phyloP scores from a whole-genome alignment of 2,329 filamentous ascomycete species.

The Neofusicoccum ribis region DNA sequence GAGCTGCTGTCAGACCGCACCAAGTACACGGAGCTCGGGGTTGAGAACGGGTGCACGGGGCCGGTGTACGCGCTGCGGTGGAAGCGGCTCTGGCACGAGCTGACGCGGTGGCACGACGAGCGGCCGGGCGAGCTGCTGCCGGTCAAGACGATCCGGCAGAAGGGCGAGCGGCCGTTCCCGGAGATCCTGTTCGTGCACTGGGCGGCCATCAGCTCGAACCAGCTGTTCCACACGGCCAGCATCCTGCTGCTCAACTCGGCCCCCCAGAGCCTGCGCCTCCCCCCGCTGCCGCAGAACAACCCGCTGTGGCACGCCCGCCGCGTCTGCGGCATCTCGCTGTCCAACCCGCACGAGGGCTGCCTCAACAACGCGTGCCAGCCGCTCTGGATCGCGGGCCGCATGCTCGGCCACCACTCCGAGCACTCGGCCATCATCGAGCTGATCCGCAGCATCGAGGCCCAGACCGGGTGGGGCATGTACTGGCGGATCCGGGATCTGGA shows the following conservation, averaged over 20 bases:
- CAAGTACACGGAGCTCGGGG: conserved; percentile 50
- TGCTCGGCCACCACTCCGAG: conserved; percentile 54
- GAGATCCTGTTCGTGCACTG: conserved; percentile 55
- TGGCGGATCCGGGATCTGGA: conserved; percentile 58
- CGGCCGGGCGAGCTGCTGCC: conserved; percentile 52
- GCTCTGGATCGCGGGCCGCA: conserved; percentile 56
- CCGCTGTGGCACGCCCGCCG: conserved; percentile 57
- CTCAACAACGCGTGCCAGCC: conserved; percentile 61
- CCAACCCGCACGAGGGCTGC: conserved; percentile 58
- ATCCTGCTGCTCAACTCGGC: conserved; percentile 52
- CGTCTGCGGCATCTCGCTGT: conserved; percentile 57
- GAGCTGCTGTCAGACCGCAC: conserved; percentile 54
- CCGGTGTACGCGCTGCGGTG: conserved; percentile 48
- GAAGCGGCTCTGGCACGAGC: conserved; percentile 51
- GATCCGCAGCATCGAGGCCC: conserved; percentile 52
- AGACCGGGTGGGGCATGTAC: conserved; percentile 55
- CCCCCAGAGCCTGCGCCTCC: conserved; percentile 27
- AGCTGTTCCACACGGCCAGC: conserved; percentile 58
- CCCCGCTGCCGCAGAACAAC: conserved; percentile 40
- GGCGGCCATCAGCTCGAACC: conserved; percentile 59
- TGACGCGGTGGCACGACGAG: conserved; percentile 51
- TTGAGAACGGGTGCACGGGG: conserved; percentile 47
- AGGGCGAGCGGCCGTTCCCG: conserved; percentile 48
- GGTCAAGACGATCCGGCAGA: conserved; percentile 41
- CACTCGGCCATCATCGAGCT: conserved; percentile 43